Evolutionary conservation across 1,284 basidiomycete species (phyloP), one percentile per base, ranked within the genome.

Genomic region (Termitomyces sp.): DNA sequence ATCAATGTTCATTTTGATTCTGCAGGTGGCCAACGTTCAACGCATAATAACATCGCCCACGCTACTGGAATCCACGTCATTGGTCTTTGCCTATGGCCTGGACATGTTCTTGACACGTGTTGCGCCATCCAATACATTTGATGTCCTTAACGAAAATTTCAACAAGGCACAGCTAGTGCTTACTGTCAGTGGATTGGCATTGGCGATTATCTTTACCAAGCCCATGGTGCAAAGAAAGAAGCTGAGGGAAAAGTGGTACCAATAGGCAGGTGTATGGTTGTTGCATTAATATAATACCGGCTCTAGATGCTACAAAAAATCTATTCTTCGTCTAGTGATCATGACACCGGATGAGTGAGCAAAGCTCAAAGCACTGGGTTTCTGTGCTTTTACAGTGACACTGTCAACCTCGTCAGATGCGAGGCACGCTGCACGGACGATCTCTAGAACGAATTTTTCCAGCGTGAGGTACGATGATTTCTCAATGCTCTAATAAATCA

Each of bases 131-230:
- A 86, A 84, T 24, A 93, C 91, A 24, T 99, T 99, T 64, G 96
- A 99, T 65, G 84, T 96, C n/a, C 79, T 97, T 11, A 91, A 81
- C 65, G 84, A 91, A 69, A 81, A 78, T 64, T 99, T 99, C 71
- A 98, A 98, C 74, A 97, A 98, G 75, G 74, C 75, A 0, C 96
- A 99, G 70, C 77, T 99, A 28, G 80, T 97, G 56, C 67, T 94
- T 40, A 98, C 94, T 0, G 81, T 97, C 13, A 70, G 73, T 0
- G 91, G 80, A 0, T 69, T 99, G 50, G 76, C 75, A 0, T 66
- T 81, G 3, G 94, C 87, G 3, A 91, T 97, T 54, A 64, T 83
- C 16, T 67, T 95, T 34, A 86, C 88, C 10, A 83, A 80, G 64
- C 88, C 89, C 44, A 86, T 91, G 75, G 86, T 91, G 16, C 67